These are phyloP conservation scores for Sporothrix luriei DNA, from an alignment of 2,329 filamentous ascomycete species.

Conservation along the genomic window DNA sequence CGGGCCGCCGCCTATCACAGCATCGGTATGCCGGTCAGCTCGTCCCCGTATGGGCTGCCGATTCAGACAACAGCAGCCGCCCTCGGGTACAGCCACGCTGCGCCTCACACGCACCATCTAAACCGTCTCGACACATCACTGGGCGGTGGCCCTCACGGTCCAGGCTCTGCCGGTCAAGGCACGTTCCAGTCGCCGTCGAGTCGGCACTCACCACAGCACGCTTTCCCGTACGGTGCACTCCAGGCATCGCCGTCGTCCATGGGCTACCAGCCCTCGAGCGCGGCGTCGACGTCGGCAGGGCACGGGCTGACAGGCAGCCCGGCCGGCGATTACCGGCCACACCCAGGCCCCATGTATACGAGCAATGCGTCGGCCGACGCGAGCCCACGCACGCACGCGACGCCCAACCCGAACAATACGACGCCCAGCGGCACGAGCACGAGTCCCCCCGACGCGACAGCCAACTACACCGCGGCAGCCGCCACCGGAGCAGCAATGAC, in stretches of 20 bases:
- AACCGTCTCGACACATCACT: slow-evolving; percentile 33
- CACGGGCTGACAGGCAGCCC: slow-evolving; percentile 31
- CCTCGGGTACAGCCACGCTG: slow-evolving; percentile 24
- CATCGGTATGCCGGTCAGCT: slow-evolving; percentile 32
- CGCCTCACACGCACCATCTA: slow-evolving; percentile 26
- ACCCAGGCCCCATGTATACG: slow-evolving; percentile 30
- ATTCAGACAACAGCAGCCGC: slow-evolving; percentile 26
- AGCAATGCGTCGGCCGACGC: slow-evolving; percentile 31
- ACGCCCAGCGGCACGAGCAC: slow-evolving; percentile 32
- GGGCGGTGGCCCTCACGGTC: slow-evolving; percentile 1
- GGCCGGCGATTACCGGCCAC: slow-evolving; percentile 31
- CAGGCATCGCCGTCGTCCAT: slow-evolving; percentile 34
- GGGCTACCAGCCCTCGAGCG: slow-evolving; percentile 33
- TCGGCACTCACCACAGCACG: slow-evolving; percentile 33
- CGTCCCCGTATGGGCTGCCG: slow-evolving; percentile 31
- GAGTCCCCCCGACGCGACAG: slow-evolving; percentile 31
- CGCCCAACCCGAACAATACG: slow-evolving; percentile 33
- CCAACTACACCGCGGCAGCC: slow-evolving; percentile 34
- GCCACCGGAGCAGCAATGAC: slow-evolving; percentile 17
- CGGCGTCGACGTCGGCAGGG: slow-evolving; percentile 28
- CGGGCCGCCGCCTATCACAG: slow-evolving; percentile 25
- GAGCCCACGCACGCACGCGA: slow-evolving; percentile 34
- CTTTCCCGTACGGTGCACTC: slow-evolving; percentile 31
- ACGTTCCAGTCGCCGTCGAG: slow-evolving; percentile 33
- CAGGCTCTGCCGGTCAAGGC: slow-evolving; percentile 24